phyloP scores from a whole-genome alignment of 768 basidiomycete genomes.

The Boletus huronensis region DNA sequence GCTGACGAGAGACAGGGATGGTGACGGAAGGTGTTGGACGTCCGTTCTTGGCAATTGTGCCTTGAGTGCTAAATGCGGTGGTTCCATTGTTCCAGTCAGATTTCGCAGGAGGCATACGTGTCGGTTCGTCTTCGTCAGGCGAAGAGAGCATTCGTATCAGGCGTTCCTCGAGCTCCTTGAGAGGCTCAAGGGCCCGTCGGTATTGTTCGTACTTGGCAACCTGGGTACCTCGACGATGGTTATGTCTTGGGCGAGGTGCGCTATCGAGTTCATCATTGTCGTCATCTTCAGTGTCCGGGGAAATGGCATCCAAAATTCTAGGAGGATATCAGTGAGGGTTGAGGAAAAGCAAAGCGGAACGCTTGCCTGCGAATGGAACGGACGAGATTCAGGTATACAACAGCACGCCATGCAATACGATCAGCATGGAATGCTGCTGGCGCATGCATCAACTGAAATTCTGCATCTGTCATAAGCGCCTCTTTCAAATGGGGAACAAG shows the following conservation, averaged over 20 bases:
- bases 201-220: conserved; percentile 63
- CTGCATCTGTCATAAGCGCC: conserved; percentile 39
- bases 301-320: conserved; percentile 73
- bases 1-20: conserved; percentile 26
- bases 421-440: conserved; percentile 76
- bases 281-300: conserved; percentile 56
- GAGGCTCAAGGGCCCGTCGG: conserved; percentile 59
- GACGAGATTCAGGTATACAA: conserved; percentile 86
- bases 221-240: conserved; percentile 43
- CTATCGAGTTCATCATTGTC: conserved; percentile 56
- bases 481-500: not conserved
- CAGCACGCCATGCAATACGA: conserved; percentile 80
- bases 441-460: conserved; percentile 80
- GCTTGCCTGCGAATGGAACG: conserved; percentile 72
- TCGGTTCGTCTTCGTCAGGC: conserved; percentile 64
- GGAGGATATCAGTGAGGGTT: conserved; percentile 1
- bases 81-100: conserved; percentile 38
- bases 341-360: conserved; percentile 1
- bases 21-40: conserved; percentile 42
- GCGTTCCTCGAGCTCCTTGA: conserved; percentile 64
- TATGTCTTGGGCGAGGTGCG: conserved; percentile 44
- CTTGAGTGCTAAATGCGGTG: conserved; percentile 8
- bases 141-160: conserved; percentile 66
- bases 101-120: conserved; percentile 44
- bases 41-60: conserved; percentile 32